Base-by-base conservation (phyloP, 2,329 filamentous ascomycete genomes). In the Aspergillus tanneri region DNA sequence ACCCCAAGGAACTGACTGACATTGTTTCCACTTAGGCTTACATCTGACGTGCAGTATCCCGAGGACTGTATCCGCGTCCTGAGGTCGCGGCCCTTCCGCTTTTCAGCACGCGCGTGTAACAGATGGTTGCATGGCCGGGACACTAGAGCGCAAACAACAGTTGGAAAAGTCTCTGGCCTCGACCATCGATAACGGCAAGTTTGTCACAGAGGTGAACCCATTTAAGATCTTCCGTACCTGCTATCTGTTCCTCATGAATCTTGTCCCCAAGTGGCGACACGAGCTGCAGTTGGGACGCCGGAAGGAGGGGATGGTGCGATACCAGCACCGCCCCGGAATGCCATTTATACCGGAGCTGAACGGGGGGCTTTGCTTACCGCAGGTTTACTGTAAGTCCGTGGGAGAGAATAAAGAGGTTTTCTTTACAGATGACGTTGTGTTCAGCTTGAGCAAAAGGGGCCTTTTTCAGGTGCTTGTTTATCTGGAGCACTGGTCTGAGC, bases 51-150 rank as follows among this genome's bases (percentile, higher is more conserved):
- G 2, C 51, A 56, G 18, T 76, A 64, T 47, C 75, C 73, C 4
- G 50, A 61, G 25, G 74, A 79, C 44, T 79, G 76, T 53, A 74
- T 80, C 28, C 51, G 72, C 19, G 63, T 74, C 2, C 59, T 76
- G 3, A 69, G 77, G 3, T 78, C 70, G 12, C 57, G 74, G 10
- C 75, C 75, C 0, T 77, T 76, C 52, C 60, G 54, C 0, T 79
- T 78, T 53, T 66, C 71, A 0, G 71, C 72, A 16, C 67, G 72
- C 45, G 71, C 71, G 34, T 75, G 73, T 48, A 77, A 79, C 48
- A 67, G 62, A 27, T 80, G 77, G 77, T 67, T 68, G 16, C 54
- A 66, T 10, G 65, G 63, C 7, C 62, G 70, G 4, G 71, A 70
- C 0, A 65, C 77, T 21, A 10, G 68, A 71, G 42, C 64, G 69